A percentile compares a stretch with the other conserved stretches of the same genome.
phyloP scores from a whole-genome alignment of 495 filamentous ascomycete genomes.

The Annulohypoxylon stygium region DNA sequence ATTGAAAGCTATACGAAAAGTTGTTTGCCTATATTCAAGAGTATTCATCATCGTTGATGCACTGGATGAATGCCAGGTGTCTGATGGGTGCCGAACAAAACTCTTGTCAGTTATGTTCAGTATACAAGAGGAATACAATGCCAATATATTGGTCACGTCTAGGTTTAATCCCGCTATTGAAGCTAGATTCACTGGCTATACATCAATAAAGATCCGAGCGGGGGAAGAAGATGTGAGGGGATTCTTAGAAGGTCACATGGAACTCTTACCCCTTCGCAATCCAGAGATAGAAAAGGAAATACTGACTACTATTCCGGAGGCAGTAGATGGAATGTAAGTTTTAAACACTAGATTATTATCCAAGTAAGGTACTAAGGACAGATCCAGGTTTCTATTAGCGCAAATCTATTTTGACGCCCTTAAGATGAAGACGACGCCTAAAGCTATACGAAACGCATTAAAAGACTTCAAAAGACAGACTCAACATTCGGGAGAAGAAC shows the following conservation, averaged over 20 bases:
- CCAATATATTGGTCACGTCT: constrained; percentile 59
- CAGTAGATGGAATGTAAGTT: constrained; percentile 59
- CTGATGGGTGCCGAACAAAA: constrained; percentile 9
- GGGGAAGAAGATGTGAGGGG: constrained; percentile 50
- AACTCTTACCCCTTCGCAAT: constrained; percentile 45
- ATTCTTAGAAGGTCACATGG: constrained; percentile 51
- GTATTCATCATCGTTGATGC: constrained; percentile 63
- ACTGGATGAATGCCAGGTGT: constrained; percentile 60
- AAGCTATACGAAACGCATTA: constrained; percentile 54
- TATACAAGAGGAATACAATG: constrained; percentile 40
- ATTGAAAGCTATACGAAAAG: constrained; percentile 35
- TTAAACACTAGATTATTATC: background rate
- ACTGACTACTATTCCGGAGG: constrained; percentile 44
- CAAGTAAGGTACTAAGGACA: constrained; percentile 23
- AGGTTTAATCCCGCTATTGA: constrained; percentile 54
- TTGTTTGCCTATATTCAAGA: constrained; percentile 38
- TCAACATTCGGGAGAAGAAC: background rate
- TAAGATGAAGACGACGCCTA: constrained; percentile 48
- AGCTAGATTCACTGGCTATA: constrained; percentile 15
- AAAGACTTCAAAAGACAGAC: constrained; percentile 42
- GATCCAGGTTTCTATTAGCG: constrained; percentile 67
- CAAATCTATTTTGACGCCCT: constrained; percentile 63
- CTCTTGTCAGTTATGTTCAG: constrained; percentile 45
- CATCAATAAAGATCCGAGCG: constrained; percentile 56
- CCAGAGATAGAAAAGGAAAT: constrained; percentile 51